Conservation (phyloP, 257 asterid species). For the Eustoma russellianum region DNA sequence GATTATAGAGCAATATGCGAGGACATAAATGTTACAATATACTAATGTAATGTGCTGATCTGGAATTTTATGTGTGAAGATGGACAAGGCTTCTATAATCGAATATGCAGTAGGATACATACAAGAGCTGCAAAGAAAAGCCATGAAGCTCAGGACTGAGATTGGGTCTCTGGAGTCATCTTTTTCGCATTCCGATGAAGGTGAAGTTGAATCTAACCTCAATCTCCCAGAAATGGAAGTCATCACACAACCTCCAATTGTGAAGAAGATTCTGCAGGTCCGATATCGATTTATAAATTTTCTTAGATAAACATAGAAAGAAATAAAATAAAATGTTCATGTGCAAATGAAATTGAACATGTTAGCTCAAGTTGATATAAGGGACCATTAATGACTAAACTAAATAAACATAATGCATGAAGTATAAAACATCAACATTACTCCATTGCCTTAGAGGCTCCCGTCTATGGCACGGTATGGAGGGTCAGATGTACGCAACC, state of each 20-base stretch:
- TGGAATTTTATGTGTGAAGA: constrained; percentile 25
- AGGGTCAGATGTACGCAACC: too few species aligned
- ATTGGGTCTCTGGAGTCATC: constrained; percentile 40
- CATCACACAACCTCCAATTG: constrained; percentile 16
- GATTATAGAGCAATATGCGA: too few species aligned
- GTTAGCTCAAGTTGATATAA: background rate
- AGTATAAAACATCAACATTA: too few species aligned
- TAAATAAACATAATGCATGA: too few species aligned
- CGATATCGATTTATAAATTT: too few species aligned
- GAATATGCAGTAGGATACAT: constrained; percentile 65
- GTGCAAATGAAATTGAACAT: background rate
- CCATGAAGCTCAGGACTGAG: constrained; percentile 48
- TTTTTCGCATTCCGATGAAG: constrained; percentile 1
- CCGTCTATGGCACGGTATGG: too few species aligned
- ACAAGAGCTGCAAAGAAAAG: constrained; percentile 56
- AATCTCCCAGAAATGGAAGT: constrained; percentile 11
- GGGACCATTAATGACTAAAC: too few species aligned
- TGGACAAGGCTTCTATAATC: constrained; percentile 83
- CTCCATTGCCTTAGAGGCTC: too few species aligned
- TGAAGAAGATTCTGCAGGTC: constrained; percentile 57
- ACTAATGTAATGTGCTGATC: background rate
- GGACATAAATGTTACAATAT: background rate
- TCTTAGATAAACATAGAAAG: too few species aligned
- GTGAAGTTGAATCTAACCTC: constrained; percentile 14
- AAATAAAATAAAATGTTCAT: too few species aligned